Percentiles rank a stretch among this genome's conserved stretches.
Conservation (phyloP, 805 yeast genomes). For the Metschnikowia picachoensis region DNA sequence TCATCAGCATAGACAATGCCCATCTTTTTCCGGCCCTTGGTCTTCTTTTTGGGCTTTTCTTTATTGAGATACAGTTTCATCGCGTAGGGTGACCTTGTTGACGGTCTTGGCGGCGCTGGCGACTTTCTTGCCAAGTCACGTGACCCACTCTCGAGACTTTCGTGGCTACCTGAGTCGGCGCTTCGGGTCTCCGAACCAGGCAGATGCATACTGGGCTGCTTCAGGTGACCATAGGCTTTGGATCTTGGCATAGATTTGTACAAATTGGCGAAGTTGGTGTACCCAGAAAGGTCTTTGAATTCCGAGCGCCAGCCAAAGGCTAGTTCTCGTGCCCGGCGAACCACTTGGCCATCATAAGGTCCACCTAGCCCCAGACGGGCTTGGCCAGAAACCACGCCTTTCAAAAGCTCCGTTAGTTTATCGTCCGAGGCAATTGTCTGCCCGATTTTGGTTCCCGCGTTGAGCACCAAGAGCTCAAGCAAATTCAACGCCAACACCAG, state of each 20-base stretch:
- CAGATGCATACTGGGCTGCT: conserved; percentile 1
- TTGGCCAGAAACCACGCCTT: conserved; percentile 41
- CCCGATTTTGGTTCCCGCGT: conserved; percentile 42
- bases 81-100: conserved; percentile 21
- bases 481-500: conserved; percentile 60
- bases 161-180: conserved; percentile 9
- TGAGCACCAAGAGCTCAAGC: conserved; percentile 36
- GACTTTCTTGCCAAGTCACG: conserved; percentile 2
- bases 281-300: conserved; percentile 46
- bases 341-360: conserved; percentile 40
- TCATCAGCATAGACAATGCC: conserved; percentile 38
- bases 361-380: conserved; percentile 34
- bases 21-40: conserved; percentile 4
- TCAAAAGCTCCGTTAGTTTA: conserved; percentile 61
- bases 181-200: neutral
- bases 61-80: conserved; percentile 9
- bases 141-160: neutral
- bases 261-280: conserved; percentile 45
- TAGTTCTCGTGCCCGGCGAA: conserved; percentile 45
- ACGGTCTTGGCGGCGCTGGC: conserved; percentile 25
- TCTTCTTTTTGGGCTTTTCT: conserved; percentile 6
- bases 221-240: conserved; percentile 2
- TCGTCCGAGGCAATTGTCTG: conserved; percentile 59
- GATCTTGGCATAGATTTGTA: conserved; percentile 42
- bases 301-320: conserved; percentile 68